phyloP scores from a whole-genome alignment of 148 eudicot species.

The Beta vulgaris region DNA sequence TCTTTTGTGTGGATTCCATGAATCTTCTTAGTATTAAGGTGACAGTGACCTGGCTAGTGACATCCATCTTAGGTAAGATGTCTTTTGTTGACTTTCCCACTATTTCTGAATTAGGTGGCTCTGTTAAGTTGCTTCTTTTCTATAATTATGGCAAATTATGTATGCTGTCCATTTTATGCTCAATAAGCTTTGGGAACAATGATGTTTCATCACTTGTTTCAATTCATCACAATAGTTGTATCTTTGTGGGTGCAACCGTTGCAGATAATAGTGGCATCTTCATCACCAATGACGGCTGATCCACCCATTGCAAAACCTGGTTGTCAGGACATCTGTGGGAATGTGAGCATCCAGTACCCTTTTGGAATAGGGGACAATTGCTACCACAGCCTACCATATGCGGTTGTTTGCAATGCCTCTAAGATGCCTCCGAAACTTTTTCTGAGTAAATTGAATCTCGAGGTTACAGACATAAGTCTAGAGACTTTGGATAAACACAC shows the following conservation, averaged over 20 bases:
- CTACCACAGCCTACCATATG: slow-evolving; percentile 13
- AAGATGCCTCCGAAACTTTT: slow-evolving; percentile 6
- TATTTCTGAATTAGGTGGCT: too few relatives aligned
- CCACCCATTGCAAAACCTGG: slow-evolving; percentile 13
- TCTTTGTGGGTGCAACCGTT: background rate
- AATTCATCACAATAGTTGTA: background rate
- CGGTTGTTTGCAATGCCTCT: slow-evolving; percentile 18
- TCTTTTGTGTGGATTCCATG: too few relatives aligned
- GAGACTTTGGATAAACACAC: slow-evolving; percentile 13
- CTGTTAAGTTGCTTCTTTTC: background rate
- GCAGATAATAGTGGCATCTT: background rate
- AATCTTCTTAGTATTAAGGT: too few relatives aligned
- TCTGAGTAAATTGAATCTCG: slow-evolving; percentile 2
- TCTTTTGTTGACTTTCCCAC: too few relatives aligned
- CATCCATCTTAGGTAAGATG: background rate
- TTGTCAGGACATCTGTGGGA: slow-evolving; percentile 17
- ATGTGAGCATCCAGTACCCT: slow-evolving; percentile 18
- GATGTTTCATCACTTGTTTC: slow-evolving; percentile 2
- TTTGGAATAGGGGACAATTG: slow-evolving; percentile 23
- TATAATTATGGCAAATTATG: background rate
- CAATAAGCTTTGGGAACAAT: background rate
- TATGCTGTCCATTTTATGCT: background rate
- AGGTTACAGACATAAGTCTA: slow-evolving; percentile 15
- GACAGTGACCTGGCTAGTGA: too few relatives aligned
- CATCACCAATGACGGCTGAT: background rate